Conservation (phyloP, 2,329 filamentous ascomycete genomes). For the Chrysosporium keratinophilum region DNA sequence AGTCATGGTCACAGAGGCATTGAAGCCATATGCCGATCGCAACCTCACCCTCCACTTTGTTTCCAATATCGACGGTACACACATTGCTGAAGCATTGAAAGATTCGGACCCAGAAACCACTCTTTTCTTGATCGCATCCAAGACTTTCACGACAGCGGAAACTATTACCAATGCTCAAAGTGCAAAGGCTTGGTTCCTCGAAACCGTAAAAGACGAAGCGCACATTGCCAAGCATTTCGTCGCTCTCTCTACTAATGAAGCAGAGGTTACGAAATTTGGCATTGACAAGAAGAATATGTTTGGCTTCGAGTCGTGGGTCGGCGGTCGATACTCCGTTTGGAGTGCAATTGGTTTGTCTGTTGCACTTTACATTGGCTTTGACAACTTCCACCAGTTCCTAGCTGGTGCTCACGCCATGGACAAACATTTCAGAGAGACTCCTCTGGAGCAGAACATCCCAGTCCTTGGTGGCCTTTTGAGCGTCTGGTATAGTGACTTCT, state of each 20-base stretch:
- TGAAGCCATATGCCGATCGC: slow-evolving; percentile 84
- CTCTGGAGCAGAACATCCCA: slow-evolving; percentile 90
- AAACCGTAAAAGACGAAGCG: slow-evolving; percentile 61
- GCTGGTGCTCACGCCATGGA: slow-evolving; percentile 95
- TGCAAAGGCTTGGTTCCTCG: slow-evolving; percentile 92
- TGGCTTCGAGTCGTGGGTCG: slow-evolving; percentile 96
- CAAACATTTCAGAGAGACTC: slow-evolving; percentile 88
- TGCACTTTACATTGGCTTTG: slow-evolving; percentile 86
- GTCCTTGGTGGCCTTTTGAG: slow-evolving; percentile 83
- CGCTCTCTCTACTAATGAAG: slow-evolving; percentile 89
- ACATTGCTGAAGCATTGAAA: slow-evolving; percentile 86
- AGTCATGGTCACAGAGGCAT: slow-evolving; percentile 96
- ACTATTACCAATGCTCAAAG: slow-evolving; percentile 95
- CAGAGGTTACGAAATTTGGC: slow-evolving; percentile 94
- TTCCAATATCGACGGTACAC: slow-evolving; percentile 98
- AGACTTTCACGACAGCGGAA: slow-evolving; percentile 98
- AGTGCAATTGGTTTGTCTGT: slow-evolving; percentile 95
- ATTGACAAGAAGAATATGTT: slow-evolving; percentile 99
- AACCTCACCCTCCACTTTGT: slow-evolving; percentile 92
- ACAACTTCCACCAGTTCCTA: slow-evolving; percentile 96
- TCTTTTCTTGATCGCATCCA: slow-evolving; percentile 96
- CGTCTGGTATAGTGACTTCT: slow-evolving; percentile 99
- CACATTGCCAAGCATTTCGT: slow-evolving; percentile 97
- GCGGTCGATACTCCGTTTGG: slow-evolving; percentile 97
- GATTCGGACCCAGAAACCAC: slow-evolving; percentile 90